Evolutionary conservation across 768 basidiomycete species (phyloP), one percentile per base, ranked within the genome.

Genomic region (Agaricus subrufescens): DNA sequence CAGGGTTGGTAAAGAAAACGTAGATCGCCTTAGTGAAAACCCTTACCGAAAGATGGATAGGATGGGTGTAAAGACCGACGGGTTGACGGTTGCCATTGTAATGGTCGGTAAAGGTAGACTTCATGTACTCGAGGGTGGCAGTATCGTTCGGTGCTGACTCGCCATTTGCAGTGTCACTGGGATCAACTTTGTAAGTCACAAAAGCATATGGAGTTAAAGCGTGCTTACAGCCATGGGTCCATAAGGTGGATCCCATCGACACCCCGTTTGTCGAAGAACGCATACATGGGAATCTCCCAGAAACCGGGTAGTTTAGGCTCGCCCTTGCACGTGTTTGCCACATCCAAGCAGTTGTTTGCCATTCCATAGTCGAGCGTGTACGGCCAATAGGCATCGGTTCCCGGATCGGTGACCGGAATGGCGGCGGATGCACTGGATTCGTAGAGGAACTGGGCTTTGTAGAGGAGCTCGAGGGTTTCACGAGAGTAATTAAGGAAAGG

Each of bases 281-380:
- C 84, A 66, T 89, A 89, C 89, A 91, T 90, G 1, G 90, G 90
- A 52, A 90, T 77, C 69, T 91, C 88, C 90, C 90, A 92, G 64
- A 92, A 78, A 4, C 90, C 89, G 23, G 87, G 86, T 2, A 91
- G 71, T 60, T 81, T 79, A 5, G 86, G 86, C 69, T 86, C 66
- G 44, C 90, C 89, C 62, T 83, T 78, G 70, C 90, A 91, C 3
- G 78, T 69, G 27, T 75, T 78, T 0, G 66, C 63, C 3, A 84
- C 77, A 7, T 70, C 66, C 55, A 89, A 66, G 61, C 90, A 92
- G 64, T 91, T 78, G 65, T 92, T 92, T 23, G 89, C 85, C 72
- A 92, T 74, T 19, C 90, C 90, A 64, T 86, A 65, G 67, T 92
- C 90, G 50, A 92, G 77, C 0, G 87, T 88, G 67, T 91, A 91